Percentiles rank a stretch among this genome's conserved stretches.
These are phyloP conservation scores for Podaxis pistillaris DNA, from an alignment of 768 basidiomycete genomes.

Conservation along the genomic window DNA sequence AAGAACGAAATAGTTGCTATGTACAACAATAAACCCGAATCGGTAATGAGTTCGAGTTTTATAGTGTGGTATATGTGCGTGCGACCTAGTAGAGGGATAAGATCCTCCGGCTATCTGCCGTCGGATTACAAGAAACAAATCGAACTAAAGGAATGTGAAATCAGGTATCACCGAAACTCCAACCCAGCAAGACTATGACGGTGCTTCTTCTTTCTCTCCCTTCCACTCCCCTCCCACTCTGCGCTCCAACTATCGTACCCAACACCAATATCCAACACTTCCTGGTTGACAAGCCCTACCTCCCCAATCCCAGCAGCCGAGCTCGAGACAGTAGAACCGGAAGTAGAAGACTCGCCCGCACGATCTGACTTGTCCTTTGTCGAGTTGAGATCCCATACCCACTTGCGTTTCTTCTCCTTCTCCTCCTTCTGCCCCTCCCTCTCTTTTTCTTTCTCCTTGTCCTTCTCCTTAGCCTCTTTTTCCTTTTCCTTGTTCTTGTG, in stretches of 20 bases:
- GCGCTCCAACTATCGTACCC: not conserved
- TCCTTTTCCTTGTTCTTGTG: not conserved
- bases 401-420: conserved; percentile 8
- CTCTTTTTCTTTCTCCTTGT: not conserved
- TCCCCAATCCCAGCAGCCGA: not conserved
- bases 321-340: not conserved
- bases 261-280: conserved; percentile 7
- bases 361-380: conserved; percentile 4
- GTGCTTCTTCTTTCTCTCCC: not conserved
- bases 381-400: conserved; percentile 6
- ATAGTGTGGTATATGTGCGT: not conserved
- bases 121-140: not conserved
- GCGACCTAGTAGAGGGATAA: not conserved
- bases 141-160: not conserved
- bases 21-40: conserved; percentile 65
- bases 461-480: not conserved
- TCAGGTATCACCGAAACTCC: conserved; percentile 77
- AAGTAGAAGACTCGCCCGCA: not conserved
- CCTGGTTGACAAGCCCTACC: not conserved
- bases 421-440: not conserved
- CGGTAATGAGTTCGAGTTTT: conserved; percentile 35
- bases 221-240: not conserved
- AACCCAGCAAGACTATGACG: conserved; percentile 41
- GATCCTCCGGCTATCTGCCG: conserved; percentile 91
- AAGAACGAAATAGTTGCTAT: not conserved